phyloP scores from a whole-genome alignment of 768 basidiomycete genomes.

The Collybiopsis luxurians region DNA sequence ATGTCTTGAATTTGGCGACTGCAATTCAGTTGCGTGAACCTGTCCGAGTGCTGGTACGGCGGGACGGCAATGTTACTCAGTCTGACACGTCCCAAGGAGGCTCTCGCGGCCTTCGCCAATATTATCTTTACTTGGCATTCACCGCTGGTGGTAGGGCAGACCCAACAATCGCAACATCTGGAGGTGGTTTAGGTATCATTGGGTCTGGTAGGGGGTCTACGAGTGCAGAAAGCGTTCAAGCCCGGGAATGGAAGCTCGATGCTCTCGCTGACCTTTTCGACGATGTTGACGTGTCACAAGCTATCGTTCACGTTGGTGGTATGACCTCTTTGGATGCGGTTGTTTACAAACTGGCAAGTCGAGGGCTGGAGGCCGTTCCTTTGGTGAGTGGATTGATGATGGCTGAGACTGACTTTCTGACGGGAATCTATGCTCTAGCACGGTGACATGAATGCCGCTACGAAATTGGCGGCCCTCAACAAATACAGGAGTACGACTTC shows the following conservation, averaged over 20 bases:
- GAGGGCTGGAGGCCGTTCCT: constrained; percentile 85
- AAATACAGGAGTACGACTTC: constrained; percentile 70
- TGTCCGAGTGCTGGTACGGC: constrained; percentile 93
- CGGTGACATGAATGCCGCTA: constrained; percentile 86
- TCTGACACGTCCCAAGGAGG: constrained; percentile 61
- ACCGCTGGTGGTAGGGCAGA: constrained; percentile 80
- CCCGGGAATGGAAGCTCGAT: constrained; percentile 93
- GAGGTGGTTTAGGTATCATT: constrained; percentile 81
- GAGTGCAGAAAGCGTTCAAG: constrained; percentile 80
- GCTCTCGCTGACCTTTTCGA: constrained; percentile 89
- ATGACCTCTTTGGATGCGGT: constrained; percentile 86
- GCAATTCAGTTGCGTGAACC: constrained; percentile 94
- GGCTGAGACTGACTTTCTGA: constrained; percentile 12
- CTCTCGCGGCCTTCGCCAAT: constrained; percentile 84
- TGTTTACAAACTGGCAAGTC: constrained; percentile 83
- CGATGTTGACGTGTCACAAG: constrained; percentile 77
- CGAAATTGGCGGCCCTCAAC: constrained; percentile 78
- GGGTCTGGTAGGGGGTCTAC: constrained; percentile 86
- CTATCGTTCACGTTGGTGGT: constrained; percentile 86
- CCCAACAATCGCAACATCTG: constrained; percentile 37
- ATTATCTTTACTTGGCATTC: constrained; percentile 94
- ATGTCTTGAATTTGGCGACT: constrained; percentile 93
- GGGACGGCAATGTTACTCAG: constrained; percentile 80
- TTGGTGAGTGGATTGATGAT: constrained; percentile 55
- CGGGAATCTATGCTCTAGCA: constrained; percentile 48